Percentiles rank a stretch among this genome's conserved stretches.
Conservation (phyloP, 106 monocot species). For the Dendrobium nobile region DNA sequence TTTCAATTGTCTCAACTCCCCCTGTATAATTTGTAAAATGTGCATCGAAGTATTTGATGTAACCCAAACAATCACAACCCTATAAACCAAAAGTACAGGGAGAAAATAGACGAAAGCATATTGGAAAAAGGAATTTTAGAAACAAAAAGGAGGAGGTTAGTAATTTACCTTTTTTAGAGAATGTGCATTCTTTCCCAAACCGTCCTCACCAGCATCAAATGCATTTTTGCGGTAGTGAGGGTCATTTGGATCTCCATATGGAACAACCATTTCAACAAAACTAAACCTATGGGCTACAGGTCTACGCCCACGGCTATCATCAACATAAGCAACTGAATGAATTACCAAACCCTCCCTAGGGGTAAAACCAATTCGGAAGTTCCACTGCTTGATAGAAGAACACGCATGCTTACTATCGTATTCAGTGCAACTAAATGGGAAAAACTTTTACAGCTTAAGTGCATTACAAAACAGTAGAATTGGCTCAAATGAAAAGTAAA, state of each 20-base stretch:
- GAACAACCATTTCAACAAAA: constrained; percentile 99
- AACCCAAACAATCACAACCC: constrained; percentile 99
- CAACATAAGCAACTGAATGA: constrained; percentile 92
- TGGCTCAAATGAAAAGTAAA: too few species aligned
- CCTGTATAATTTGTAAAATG: constrained; percentile 97
- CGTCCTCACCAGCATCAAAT: constrained; percentile 99
- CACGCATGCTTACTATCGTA: background rate
- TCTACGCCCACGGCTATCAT: constrained; percentile 84
- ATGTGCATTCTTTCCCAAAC: constrained; percentile 92
- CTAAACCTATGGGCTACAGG: constrained; percentile 86
- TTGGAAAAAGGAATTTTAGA: background rate
- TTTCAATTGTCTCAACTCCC: constrained; percentile 96
- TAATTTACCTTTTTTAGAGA: constrained; percentile 79
- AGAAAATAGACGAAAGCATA: background rate
- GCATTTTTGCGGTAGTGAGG: constrained; percentile 98
- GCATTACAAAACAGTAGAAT: background rate
- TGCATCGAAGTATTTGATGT: constrained; percentile 94
- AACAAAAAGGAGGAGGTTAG: background rate
- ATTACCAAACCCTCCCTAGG: constrained; percentile 94
- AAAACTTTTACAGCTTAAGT: background rate
- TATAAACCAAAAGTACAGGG: constrained; percentile 16
- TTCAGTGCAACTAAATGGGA: background rate
- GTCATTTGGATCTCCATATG: constrained; percentile 98
- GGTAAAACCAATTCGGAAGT: constrained; percentile 94
- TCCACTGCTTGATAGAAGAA: constrained; percentile 48